Evolutionary conservation across 2,329 filamentous ascomycete species (phyloP), one percentile per base, ranked within the genome.

Genomic region (Daldinia sp.): DNA sequence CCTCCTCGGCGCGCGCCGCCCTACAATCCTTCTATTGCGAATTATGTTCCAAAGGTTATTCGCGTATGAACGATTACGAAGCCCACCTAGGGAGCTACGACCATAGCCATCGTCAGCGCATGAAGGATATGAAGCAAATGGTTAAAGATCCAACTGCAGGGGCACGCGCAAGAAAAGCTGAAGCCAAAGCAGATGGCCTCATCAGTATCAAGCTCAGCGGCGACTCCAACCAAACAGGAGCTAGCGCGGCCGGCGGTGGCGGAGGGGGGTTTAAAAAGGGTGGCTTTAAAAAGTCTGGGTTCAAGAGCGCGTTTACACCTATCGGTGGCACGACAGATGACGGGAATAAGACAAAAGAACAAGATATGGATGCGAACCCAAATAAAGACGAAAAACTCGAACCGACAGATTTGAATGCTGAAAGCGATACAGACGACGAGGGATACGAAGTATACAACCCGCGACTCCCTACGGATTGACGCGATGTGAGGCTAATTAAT

Each of bases 21-120:
- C 83, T 92, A 49, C 90, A 89, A 73, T 88, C 91, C 30, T 95
- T 96, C 79, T 93, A 91, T 80, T 96, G 90, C 81, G 86, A 89
- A 37, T 86, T 98, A 56, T 98, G 95, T 81, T 88, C 90, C 67
- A 98, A 98, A 80, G 94, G 94, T 71, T 99, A 98, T 79, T 88
- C 90, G 1, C 93, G 95, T 58, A 94, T 96, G 84, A 94, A 96
- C 75, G 94, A 98, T 76, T 97, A 96, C 77, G 94, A 98, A 78
- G 90, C 94, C 6, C 95, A 99, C 77, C 91, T 97, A 58, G 89
- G 89, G 67, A 95, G 91, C 72, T 98, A 98, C 78, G 95, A 98
- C 75, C 95, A 99, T 79, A 91, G 92, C 71, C 95, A 99, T 78
- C 94, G 93, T 76, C 93, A 96, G 80, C 90, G 92, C 50, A 85